A percentile compares a stretch with the other conserved stretches of the same genome.
phyloP scores from a whole-genome alignment of 805 yeast genomes.

The Jamesozyma spencerorum region DNA sequence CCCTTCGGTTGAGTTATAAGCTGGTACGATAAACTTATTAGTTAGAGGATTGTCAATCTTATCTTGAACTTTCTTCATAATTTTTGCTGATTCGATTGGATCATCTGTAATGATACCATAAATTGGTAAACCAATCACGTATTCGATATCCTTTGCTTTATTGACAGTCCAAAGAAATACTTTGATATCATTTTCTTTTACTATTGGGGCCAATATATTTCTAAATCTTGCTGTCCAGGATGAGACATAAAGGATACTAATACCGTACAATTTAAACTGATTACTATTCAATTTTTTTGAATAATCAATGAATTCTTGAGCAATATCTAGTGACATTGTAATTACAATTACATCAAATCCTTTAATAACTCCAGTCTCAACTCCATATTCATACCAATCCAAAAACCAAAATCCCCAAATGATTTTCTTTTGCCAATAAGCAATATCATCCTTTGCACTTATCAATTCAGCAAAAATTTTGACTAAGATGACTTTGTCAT shows the following conservation, averaged over 20 bases:
- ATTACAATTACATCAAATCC: conserved; percentile 32
- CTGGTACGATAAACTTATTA: conserved; percentile 13
- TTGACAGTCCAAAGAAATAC: conserved; percentile 49
- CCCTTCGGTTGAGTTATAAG: conserved; percentile 15
- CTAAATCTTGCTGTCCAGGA: conserved; percentile 37
- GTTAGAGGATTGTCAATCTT: neutral
- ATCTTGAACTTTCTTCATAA: conserved; percentile 4
- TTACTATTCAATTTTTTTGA: conserved; percentile 30
- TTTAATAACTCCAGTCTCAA: conserved; percentile 31
- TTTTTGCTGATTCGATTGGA: conserved; percentile 16
- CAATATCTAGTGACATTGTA: conserved; percentile 28
- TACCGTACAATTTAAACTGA: conserved; percentile 47
- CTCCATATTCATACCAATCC: conserved; percentile 37
- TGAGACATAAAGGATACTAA: conserved; percentile 40
- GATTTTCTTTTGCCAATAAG: conserved; percentile 37
- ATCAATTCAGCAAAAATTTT: conserved; percentile 32
- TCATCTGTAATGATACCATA: conserved; percentile 28
- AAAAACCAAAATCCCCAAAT: conserved; percentile 47
- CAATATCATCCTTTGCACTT: conserved; percentile 31
- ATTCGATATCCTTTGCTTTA: conserved; percentile 24
- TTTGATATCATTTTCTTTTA: conserved; percentile 28
- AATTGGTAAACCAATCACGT: conserved; percentile 23
- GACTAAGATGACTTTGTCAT: conserved; percentile 35
- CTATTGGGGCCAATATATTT: conserved; percentile 21
- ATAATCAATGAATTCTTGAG: conserved; percentile 30